Conservation (phyloP, 2,329 filamentous ascomycete genomes). For the Pezicula carpinea region DNA sequence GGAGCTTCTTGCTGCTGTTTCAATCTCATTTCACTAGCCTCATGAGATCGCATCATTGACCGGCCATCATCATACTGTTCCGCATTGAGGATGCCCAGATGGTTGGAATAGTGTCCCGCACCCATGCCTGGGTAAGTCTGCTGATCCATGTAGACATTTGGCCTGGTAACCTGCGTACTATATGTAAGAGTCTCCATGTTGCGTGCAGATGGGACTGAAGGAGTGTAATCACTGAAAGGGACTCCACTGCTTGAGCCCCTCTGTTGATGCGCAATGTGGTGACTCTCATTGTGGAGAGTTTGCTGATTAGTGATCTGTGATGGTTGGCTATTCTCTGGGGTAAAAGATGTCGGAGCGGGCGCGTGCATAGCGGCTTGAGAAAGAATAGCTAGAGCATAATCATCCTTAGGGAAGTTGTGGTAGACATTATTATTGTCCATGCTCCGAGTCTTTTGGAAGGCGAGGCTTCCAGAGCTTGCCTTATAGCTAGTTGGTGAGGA, state of each 20-base stretch:
- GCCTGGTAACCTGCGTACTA: constrained; percentile 4
- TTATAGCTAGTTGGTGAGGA: not conserved
- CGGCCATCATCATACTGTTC: constrained; percentile 40
- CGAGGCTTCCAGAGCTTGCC: not conserved
- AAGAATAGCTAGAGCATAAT: constrained; percentile 23
- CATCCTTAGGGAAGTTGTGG: constrained; percentile 11
- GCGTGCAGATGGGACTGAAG: constrained; percentile 1
- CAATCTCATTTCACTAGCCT: constrained; percentile 6
- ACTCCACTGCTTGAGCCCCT: not conserved
- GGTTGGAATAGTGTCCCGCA: constrained; percentile 10
- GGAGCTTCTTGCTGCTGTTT: constrained; percentile 9
- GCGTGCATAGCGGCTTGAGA: constrained; percentile 22
- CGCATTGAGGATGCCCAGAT: constrained; percentile 38
- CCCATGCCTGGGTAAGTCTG: constrained; percentile 10
- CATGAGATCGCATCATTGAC: constrained; percentile 13
- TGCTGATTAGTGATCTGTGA: constrained; percentile 10
- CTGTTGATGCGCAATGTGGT: not conserved
- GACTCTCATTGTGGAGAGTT: not conserved
- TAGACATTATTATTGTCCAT: not conserved
- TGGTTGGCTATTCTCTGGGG: not conserved
- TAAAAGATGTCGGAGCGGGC: constrained; percentile 1
- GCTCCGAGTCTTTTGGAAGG: not conserved
- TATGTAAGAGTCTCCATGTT: constrained; percentile 21
- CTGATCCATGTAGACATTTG: constrained; percentile 13
- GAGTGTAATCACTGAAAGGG: constrained; percentile 3